These are phyloP conservation scores for Aspergillus novofumigatus DNA, from an alignment of 2,329 filamentous ascomycete species.

Conservation along the genomic window DNA sequence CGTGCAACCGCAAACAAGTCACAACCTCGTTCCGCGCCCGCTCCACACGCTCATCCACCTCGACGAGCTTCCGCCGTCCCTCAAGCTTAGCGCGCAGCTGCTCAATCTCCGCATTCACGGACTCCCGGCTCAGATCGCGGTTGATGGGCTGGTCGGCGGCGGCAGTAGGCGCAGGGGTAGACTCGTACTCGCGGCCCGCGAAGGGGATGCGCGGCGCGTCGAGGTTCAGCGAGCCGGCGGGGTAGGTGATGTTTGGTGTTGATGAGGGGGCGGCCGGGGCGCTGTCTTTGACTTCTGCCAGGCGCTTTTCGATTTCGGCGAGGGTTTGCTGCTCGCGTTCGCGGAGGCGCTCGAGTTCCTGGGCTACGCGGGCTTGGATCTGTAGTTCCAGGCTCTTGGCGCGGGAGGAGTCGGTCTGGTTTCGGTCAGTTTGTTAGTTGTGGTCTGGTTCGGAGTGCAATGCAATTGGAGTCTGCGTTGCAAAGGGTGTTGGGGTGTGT, in stretches of 20 bases:
- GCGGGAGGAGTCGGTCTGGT: slow-evolving; percentile 81
- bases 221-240: slow-evolving; percentile 31
- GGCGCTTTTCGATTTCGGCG: slow-evolving; percentile 61
- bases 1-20: slow-evolving; percentile 75
- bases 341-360: slow-evolving; percentile 77
- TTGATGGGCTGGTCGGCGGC: slow-evolving; percentile 25
- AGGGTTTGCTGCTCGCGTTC: slow-evolving; percentile 67
- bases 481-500: not conserved
- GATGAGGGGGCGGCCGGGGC: slow-evolving; percentile 25
- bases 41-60: slow-evolving; percentile 68
- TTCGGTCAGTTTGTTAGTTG: slow-evolving; percentile 3
- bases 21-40: slow-evolving; percentile 72
- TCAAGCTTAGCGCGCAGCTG: slow-evolving; percentile 57
- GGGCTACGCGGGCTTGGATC: slow-evolving; percentile 79
- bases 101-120: slow-evolving; percentile 56
- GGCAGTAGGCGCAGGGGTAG: slow-evolving; percentile 15
- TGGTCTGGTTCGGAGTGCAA: not conserved
- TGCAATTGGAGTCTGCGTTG: not conserved
- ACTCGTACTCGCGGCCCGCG: slow-evolving; percentile 34
- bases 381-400: slow-evolving; percentile 78
- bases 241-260: slow-evolving; percentile 16
- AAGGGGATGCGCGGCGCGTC: slow-evolving; percentile 43
- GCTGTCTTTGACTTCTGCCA: slow-evolving; percentile 38
- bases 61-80: slow-evolving; percentile 55
- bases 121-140: slow-evolving; percentile 48